Conservation (phyloP, 805 yeast species). For the Candida saitoana region DNA sequence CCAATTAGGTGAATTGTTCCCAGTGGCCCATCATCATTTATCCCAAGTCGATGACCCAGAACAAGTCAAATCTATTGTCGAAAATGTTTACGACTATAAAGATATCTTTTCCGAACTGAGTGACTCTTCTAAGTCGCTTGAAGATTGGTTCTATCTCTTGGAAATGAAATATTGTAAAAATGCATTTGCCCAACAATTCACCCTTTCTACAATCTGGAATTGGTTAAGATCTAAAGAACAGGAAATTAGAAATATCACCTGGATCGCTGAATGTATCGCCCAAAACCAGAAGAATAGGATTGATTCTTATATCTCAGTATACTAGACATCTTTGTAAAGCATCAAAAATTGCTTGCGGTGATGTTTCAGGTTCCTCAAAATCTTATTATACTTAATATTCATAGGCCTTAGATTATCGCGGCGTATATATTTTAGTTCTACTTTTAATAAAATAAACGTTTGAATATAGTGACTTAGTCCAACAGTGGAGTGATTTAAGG, state of each 20-base stretch:
- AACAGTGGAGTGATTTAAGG: too few species aligned
- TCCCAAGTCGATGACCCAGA: constrained; percentile 83
- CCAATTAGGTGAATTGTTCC: constrained; percentile 73
- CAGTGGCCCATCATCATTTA: constrained; percentile 60
- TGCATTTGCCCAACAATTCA: constrained; percentile 95
- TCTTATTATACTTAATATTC: too few species aligned
- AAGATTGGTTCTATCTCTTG: constrained; percentile 87
- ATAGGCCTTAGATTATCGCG: too few species aligned
- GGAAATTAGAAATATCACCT: constrained; percentile 94
- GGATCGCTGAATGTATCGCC: constrained; percentile 99
- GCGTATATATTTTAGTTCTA: too few species aligned
- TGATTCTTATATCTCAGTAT: constrained; percentile 84
- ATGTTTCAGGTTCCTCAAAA: too few species aligned
- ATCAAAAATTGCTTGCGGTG: too few species aligned
- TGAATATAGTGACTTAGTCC: too few species aligned
- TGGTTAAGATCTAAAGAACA: constrained; percentile 96
- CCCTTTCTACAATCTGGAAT: constrained; percentile 88
- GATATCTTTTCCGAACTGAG: constrained; percentile 43
- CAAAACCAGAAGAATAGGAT: constrained; percentile 96
- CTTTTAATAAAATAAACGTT: too few species aligned
- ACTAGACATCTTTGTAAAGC: too few species aligned
- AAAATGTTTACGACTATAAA: constrained; percentile 62
- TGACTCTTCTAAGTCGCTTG: constrained; percentile 58
- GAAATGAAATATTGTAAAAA: constrained; percentile 91
- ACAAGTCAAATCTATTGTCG: constrained; percentile 63